phyloP scores from a whole-genome alignment of 2,329 filamentous ascomycete genomes.

The Cladosporium sp. region DNA sequence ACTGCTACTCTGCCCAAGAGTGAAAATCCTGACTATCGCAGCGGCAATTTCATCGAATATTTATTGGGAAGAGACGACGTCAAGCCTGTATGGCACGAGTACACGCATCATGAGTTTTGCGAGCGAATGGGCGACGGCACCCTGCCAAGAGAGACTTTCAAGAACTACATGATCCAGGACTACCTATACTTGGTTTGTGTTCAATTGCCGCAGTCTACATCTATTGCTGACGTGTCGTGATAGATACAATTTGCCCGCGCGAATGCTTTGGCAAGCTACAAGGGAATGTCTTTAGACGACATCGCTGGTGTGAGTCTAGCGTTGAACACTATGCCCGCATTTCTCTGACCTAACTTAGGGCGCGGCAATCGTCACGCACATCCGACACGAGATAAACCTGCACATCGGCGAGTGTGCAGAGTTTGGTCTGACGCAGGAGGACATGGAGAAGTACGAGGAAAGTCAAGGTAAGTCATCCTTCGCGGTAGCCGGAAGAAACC shows the following conservation, averaged over 20 bases:
- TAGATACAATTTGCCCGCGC: conserved; percentile 75
- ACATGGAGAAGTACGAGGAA: conserved; percentile 70
- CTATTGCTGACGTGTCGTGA: conserved; percentile 35
- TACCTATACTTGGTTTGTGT: conserved; percentile 66
- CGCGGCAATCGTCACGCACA: conserved; percentile 66
- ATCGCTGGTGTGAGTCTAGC: conserved; percentile 56
- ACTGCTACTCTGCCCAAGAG: neutral
- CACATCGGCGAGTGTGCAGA: conserved; percentile 76
- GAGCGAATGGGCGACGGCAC: conserved; percentile 67
- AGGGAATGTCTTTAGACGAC: conserved; percentile 65
- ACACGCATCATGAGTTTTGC: conserved; percentile 79
- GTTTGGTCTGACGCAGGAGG: conserved; percentile 67
- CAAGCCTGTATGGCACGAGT: conserved; percentile 64
- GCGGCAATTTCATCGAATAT: conserved; percentile 75
- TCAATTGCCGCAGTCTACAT: neutral
- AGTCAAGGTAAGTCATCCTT: conserved; percentile 53
- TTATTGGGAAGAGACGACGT: conserved; percentile 70
- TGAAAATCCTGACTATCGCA: conserved; percentile 14
- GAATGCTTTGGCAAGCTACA: conserved; percentile 79
- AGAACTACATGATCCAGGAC: conserved; percentile 84
- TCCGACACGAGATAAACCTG: conserved; percentile 71
- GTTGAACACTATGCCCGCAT: neutral
- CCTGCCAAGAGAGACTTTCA: conserved; percentile 71
- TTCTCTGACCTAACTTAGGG: conserved; percentile 38
- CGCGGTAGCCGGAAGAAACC: neutral